Conservation (phyloP, 2,329 filamentous ascomycete genomes). For the Sporothrix brasiliensis region DNA sequence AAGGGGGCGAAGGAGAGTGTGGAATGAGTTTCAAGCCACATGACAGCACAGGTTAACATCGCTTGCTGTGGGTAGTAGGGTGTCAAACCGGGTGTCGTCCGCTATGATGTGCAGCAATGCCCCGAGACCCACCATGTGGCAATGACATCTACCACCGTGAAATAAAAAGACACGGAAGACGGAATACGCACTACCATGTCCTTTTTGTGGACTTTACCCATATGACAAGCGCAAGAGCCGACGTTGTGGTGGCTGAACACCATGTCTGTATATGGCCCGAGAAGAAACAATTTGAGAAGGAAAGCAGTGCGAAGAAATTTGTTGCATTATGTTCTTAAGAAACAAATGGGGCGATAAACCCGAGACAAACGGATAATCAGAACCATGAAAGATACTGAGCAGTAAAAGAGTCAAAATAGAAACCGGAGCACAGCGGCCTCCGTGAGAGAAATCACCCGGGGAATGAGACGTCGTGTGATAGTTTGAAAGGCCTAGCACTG, state of each 20-base stretch:
- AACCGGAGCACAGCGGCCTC: background rate
- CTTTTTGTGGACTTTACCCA: background rate
- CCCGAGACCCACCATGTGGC: constrained; percentile 4
- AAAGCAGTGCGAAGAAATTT: background rate
- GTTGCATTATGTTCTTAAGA: background rate
- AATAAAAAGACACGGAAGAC: background rate
- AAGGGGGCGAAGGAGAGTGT: background rate
- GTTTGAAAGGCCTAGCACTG: background rate
- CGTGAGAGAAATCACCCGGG: background rate
- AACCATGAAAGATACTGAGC: background rate
- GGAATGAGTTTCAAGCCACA: background rate
- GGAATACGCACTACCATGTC: background rate
- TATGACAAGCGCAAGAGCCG: background rate
- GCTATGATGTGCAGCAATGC: constrained; percentile 8
- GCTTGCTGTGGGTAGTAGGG: background rate
- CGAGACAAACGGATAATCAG: background rate
- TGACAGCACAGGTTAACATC: background rate
- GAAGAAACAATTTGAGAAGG: background rate
- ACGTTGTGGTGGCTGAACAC: background rate
- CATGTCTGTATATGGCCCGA: constrained; percentile 1
- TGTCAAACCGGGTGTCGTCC: background rate
- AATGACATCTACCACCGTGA: background rate
- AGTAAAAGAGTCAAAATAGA: background rate
- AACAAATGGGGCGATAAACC: background rate
- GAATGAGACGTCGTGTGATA: background rate